phyloP scores from a whole-genome alignment of 352 stramenopile genomes.

The Pythium pectinolyticum region DNA sequence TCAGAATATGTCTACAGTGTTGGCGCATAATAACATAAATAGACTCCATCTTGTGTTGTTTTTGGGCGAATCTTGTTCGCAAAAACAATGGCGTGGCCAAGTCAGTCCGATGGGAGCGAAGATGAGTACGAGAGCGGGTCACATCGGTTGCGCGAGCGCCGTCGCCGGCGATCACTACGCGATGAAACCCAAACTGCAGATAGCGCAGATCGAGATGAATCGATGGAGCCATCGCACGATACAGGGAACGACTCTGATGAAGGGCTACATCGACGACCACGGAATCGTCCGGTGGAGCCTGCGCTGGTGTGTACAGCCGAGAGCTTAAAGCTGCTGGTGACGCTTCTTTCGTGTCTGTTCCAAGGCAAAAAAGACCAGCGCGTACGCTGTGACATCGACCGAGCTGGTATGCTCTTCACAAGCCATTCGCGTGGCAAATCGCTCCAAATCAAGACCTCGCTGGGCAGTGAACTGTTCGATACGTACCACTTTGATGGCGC shows the following conservation, averaged over 20 bases:
- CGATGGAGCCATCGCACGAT: constrained; percentile 2
- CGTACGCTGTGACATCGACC: constrained; percentile 75
- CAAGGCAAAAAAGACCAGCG: constrained; percentile 76
- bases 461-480: constrained; percentile 76
- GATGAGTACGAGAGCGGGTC: constrained; percentile 5
- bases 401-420: constrained; percentile 66
- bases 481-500: constrained; percentile 44
- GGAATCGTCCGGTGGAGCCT: constrained; percentile 21
- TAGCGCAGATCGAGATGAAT: not conserved
- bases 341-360: constrained; percentile 62
- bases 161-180: not conserved
- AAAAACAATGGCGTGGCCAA: constrained; percentile 14
- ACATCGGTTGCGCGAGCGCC: constrained; percentile 1
- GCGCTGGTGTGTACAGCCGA: constrained; percentile 57
- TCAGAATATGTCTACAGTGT: too few relatives aligned
- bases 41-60: not conserved
- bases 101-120: constrained; percentile 10
- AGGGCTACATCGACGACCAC: not conserved
- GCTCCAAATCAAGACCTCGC: constrained; percentile 85
- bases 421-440: constrained; percentile 83
- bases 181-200: not conserved
- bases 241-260: not conserved
- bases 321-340: constrained; percentile 78
- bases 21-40: not conserved
- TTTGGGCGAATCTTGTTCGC: not conserved